A percentile compares a stretch with the other conserved stretches of the same genome.
Conservation (phyloP, 768 basidiomycete species). For the Lactarius akahatsu region DNA sequence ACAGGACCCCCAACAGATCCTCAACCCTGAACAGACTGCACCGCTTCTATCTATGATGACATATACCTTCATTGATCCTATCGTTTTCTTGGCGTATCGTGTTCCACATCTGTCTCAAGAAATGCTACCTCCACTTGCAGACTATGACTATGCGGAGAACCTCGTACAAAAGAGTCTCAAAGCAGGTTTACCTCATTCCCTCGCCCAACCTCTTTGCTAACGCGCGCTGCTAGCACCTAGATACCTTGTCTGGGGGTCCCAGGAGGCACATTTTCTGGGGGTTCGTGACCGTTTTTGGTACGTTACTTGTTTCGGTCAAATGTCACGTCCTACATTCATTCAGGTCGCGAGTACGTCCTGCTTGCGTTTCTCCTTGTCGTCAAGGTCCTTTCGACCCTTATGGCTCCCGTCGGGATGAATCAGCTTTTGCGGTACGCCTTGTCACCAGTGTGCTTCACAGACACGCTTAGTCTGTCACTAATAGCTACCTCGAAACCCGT, state of each 20-base stretch:
- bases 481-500: conserved; percentile 56
- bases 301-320: not conserved
- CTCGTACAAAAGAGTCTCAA: conserved; percentile 38
- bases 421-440: conserved; percentile 34
- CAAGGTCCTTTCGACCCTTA: conserved; percentile 29
- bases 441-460: not conserved
- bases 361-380: conserved; percentile 18
- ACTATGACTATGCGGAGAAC: conserved; percentile 42
- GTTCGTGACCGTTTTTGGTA: conserved; percentile 30
- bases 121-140: conserved; percentile 45
- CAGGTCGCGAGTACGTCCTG: conserved; percentile 25
- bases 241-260: conserved; percentile 29
- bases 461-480: not conserved
- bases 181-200: conserved; percentile 29
- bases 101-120: conserved; percentile 46
- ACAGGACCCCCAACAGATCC: conserved; percentile 32
- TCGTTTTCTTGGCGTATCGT: conserved; percentile 46
- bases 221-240: conserved; percentile 32
- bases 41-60: conserved; percentile 37
- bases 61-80: conserved; percentile 54
- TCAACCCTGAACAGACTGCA: conserved; percentile 37
- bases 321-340: not conserved
- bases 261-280: conserved; percentile 34
- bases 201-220: not conserved
- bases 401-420: conserved; percentile 37